Conservation (phyloP, 139 green algal species). For the Zygnema cylindricum region DNA sequence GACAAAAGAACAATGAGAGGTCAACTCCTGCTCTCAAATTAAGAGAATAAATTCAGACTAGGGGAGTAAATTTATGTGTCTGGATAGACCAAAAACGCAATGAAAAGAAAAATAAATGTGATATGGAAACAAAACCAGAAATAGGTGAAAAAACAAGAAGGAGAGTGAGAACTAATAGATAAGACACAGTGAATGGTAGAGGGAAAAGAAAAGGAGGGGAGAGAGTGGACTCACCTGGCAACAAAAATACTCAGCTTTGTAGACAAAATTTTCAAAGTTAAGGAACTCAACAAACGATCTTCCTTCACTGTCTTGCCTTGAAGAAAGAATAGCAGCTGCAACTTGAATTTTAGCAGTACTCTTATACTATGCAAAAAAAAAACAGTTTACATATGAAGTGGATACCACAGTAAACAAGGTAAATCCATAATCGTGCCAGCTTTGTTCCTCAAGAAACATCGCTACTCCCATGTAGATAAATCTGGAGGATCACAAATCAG, state of each 20-base stretch:
- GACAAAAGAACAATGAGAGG: too few relatives aligned
- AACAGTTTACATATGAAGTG: neutral
- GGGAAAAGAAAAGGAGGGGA: neutral
- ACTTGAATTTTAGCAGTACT: neutral
- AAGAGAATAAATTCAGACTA: neutral
- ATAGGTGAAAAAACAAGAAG: too few relatives aligned
- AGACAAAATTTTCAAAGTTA: neutral
- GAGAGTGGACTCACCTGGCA: neutral
- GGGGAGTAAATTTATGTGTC: neutral
- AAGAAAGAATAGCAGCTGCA: neutral
- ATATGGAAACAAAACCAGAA: too few relatives aligned
- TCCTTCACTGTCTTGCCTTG: neutral
- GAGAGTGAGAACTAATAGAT: too few relatives aligned
- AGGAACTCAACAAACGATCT: neutral
- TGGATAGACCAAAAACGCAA: neutral
- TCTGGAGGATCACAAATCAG: too few relatives aligned
- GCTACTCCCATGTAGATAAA: constrained; percentile 65
- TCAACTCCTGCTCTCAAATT: too few relatives aligned
- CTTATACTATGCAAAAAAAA: neutral
- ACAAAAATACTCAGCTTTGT: neutral
- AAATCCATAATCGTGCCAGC: constrained; percentile 43
- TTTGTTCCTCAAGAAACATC: constrained; percentile 54
- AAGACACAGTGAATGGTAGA: neutral
- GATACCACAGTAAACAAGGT: constrained; percentile 49
- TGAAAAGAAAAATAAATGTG: too few relatives aligned